Evolutionary conservation across 768 basidiomycete genomes (phyloP).

Genomic region (Mycena galopus): DNA sequence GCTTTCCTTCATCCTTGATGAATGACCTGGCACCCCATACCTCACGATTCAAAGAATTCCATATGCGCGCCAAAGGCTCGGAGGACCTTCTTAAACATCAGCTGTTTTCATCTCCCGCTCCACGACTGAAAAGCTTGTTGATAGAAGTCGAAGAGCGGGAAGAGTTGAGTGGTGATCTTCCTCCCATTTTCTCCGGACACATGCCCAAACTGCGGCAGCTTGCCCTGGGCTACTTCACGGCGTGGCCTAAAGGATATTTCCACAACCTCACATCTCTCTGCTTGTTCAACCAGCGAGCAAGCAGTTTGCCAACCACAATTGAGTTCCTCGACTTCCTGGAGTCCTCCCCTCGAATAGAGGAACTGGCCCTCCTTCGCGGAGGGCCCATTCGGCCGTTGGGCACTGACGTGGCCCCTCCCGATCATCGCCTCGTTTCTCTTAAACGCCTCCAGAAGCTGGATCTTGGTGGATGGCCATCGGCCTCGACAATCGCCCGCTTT

Average conservation of each 20-base stretch:
- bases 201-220: constrained; percentile 36
- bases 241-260: constrained; percentile 35
- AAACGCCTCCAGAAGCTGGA: constrained; percentile 32
- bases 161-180: constrained; percentile 14
- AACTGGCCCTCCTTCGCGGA: constrained; percentile 34
- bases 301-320: constrained; percentile 30
- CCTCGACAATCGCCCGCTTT: constrained; percentile 33
- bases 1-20: constrained; percentile 6
- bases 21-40: constrained; percentile 5
- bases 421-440: constrained; percentile 26
- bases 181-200: constrained; percentile 31
- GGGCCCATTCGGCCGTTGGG: constrained; percentile 32
- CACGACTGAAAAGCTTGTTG: constrained; percentile 26
- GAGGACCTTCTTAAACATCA: constrained; percentile 13
- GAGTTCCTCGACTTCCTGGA: constrained; percentile 39
- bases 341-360: constrained; percentile 28
- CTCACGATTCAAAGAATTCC: constrained; percentile 17
- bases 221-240: constrained; percentile 33
- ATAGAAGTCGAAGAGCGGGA: constrained; percentile 8
- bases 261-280: constrained; percentile 29
- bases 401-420: constrained; percentile 9
- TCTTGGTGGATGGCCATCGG: constrained; percentile 35
- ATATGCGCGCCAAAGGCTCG: neutral
- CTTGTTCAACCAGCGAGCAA: constrained; percentile 23
- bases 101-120: constrained; percentile 21